Evolutionary conservation across 257 asterid species (phyloP).

Genomic region (Orobanche coerulescens): DNA sequence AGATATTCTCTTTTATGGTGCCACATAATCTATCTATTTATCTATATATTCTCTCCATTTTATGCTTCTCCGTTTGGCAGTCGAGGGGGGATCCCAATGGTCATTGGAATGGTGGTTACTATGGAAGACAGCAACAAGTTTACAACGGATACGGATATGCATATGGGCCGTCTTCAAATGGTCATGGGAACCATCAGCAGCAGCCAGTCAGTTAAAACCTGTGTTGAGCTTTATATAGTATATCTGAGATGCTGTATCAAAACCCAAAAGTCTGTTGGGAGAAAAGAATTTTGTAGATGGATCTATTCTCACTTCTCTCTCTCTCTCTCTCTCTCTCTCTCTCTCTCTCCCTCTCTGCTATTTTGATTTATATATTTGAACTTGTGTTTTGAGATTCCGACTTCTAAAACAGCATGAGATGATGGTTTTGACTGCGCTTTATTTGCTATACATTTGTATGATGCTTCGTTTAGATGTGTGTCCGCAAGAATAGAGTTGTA

Average conservation of each 20-base stretch:
- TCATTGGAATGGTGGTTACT: conserved; percentile 58
- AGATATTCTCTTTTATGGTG: too few relatives aligned
- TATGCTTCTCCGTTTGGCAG: conserved; percentile 31
- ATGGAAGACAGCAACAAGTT: conserved; percentile 66
- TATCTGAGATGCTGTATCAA: conserved; percentile 20
- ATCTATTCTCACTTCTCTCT: conserved; percentile 19
- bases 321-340: background rate
- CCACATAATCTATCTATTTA: too few relatives aligned
- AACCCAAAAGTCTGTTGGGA: conserved; percentile 30
- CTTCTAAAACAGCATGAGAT: conserved; percentile 22
- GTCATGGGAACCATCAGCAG: conserved; percentile 63
- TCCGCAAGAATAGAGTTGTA: background rate
- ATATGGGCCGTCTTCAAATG: conserved; percentile 55
- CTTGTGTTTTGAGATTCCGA: conserved; percentile 23
- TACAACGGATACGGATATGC: conserved; percentile 68
- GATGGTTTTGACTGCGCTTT: conserved; percentile 19
- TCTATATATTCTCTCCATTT: too few relatives aligned
- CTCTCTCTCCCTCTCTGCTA: too few relatives aligned
- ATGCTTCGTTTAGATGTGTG: background rate
- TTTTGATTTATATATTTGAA: background rate
- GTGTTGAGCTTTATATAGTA: conserved; percentile 25
- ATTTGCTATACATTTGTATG: conserved; percentile 16
- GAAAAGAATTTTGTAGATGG: conserved; percentile 53
- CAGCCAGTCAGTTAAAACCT: conserved; percentile 56
- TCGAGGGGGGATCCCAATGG: conserved; percentile 49